Evolutionary conservation across 2,329 filamentous ascomycete species (phyloP), one percentile per base, ranked within the genome.

Genomic region (Davidsoniella virescens): DNA sequence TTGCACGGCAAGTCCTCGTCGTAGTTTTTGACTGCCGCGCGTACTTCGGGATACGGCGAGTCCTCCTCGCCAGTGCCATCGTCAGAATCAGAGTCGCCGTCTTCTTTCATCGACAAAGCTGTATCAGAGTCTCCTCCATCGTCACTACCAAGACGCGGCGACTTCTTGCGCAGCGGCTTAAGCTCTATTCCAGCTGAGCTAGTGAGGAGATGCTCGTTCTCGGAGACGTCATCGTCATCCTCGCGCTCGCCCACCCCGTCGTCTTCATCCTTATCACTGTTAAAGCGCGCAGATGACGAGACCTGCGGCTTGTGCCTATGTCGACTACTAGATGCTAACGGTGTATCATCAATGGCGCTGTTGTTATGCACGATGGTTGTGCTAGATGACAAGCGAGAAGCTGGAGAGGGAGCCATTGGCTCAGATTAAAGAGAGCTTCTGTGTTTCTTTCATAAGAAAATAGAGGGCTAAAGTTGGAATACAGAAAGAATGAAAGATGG

Each of bases 31-130:
- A 82, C 77, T 6, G 78, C 77, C 33, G 78, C 76, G 44, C 75
- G 69, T 45, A 80, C 78, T 61, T 83, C 78, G 25, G 78, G 72
- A 57, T 82, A 83, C 0, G 78, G 79, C 2, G 78, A 82, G 59
- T 79, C 66, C 52, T 78, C 73, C 26, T 65, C 62, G 5, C 59
- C 59, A 47, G 60, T 60, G 23, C 49, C 55, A 37, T 50, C 54
- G 12, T 50, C 50, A 29, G 49, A 43, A 49, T 52, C 56, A 17
- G 58, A 57, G 40, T 56, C 55, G 44, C 58, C 57, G 50, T 52
- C 43, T 41, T 12, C 29, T 12, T 33, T 33, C 29, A 33, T 33
- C 6, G 29, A 33, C 29, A 52, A 53, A 37, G 47, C 52, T 25
- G 55, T 51, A 39, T 37, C 41, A 2, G 43, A 44, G 12, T 26